Evolutionary conservation across 495 filamentous ascomycete species (phyloP).

Genomic region (Penicillium roqueforti): DNA sequence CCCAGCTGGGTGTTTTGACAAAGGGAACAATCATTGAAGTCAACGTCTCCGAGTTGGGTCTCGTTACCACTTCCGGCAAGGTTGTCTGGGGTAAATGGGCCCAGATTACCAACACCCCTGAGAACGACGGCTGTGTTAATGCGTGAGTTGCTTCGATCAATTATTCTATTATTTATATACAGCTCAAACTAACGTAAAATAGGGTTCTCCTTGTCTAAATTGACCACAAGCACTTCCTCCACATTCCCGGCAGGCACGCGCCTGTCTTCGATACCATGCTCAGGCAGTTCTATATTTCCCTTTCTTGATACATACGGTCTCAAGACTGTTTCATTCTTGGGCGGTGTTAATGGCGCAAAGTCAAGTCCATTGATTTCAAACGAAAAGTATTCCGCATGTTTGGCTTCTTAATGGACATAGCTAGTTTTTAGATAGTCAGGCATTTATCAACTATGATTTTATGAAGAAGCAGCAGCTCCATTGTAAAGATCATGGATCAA

Average conservation of each 20-base stretch:
- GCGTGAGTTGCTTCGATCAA: constrained; percentile 39
- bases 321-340: constrained; percentile 20
- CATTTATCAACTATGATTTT: constrained; percentile 17
- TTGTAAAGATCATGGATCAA: not conserved
- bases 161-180: not conserved
- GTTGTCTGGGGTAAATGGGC: constrained; percentile 88
- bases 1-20: constrained; percentile 88
- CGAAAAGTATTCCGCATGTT: constrained; percentile 29
- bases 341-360: constrained; percentile 31
- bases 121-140: constrained; percentile 78
- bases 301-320: constrained; percentile 21
- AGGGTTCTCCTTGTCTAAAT: constrained; percentile 30
- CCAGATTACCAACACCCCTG: constrained; percentile 65
- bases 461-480: not conserved
- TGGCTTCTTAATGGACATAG: constrained; percentile 15
- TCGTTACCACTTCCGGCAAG: constrained; percentile 91
- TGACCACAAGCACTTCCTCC: constrained; percentile 11
- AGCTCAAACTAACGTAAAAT: constrained; percentile 4
- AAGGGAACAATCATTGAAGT: constrained; percentile 96
- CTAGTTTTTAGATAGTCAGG: constrained; percentile 22
- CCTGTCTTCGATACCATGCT: constrained; percentile 27
- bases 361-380: constrained; percentile 20
- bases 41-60: constrained; percentile 87
- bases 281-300: constrained; percentile 20
- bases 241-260: constrained; percentile 12